Evolutionary conservation across 1,284 basidiomycete genomes (phyloP), one percentile per base, ranked within the genome.

Genomic region (Mycocalia duriaeana): DNA sequence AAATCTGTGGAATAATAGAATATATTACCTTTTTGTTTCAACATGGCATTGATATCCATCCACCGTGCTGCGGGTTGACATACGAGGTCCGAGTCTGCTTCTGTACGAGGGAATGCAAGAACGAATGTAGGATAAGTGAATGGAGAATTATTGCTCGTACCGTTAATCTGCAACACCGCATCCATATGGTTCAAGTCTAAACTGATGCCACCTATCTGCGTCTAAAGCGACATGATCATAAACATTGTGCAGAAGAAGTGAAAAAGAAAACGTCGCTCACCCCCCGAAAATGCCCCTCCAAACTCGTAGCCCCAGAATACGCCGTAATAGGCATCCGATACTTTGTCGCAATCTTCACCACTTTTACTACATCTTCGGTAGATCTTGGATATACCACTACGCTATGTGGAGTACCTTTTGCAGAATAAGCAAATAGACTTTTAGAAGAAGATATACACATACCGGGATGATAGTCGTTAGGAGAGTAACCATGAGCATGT

Each of bases 171-270:
- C 14, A 95, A 59, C 44, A 97, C 88, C 51, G 79, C 77, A 64
- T 94, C 81, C 94, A 98, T 97, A 11, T 69, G 68, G 1, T 81
- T 82, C 66, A 97, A 70, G 64, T 97, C 93, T 20, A 97, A 70
- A 50, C 88, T 92, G 48, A 95, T 91, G 4, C 89, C 84, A 9
- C 89, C 89, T 5, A 63, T n/a, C n/a, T n/a, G n/a, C n/a, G n/a
- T n/a, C n/a, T n/a, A n/a, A n/a, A n/a, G n/a, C 62, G 46, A 74
- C 48, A 64, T 70, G 67, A 80, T 84, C 49, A 31, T 44, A 38
- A 9, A 16, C 41, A 42, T 35, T 18, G 20, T 23, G 7, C 35
- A 24, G 20, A 34, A 36, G 24, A 34, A 31, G 45, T 19, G 25
- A 47, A 43, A 44, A 46, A 34, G 5, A 34, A 18, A 48, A 45